A percentile compares a stretch with the other conserved stretches of the same genome.
Conservation (phyloP, 1,284 basidiomycete species). For the Sporisorium sorghi region DNA sequence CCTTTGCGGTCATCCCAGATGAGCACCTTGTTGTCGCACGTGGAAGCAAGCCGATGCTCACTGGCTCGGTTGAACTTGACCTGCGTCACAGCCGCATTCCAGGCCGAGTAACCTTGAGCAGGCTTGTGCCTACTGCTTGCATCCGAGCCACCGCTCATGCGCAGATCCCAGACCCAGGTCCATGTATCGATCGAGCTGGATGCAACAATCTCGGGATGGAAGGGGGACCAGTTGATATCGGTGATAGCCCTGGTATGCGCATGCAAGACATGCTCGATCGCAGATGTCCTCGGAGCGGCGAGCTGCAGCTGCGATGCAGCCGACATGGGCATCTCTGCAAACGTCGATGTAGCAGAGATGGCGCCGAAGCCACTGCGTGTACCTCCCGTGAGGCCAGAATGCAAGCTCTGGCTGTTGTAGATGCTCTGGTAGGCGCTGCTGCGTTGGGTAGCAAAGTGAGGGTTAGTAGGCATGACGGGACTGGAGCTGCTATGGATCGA, state of each 20-base stretch:
- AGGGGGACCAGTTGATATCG: constrained; percentile 68
- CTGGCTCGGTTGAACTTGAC: constrained; percentile 64
- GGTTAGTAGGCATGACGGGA: constrained; percentile 35
- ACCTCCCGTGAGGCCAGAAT: constrained; percentile 39
- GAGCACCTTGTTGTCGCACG: constrained; percentile 66
- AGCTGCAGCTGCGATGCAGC: constrained; percentile 20
- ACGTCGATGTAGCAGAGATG: constrained; percentile 24
- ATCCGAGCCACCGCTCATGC: constrained; percentile 46
- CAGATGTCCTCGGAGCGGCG: constrained; percentile 37
- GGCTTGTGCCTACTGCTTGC: constrained; percentile 46
- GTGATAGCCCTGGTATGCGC: constrained; percentile 67
- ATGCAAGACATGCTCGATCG: constrained; percentile 63
- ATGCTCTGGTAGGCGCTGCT: constrained; percentile 45
- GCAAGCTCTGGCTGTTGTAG: constrained; percentile 40
- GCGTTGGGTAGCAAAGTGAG: constrained; percentile 34
- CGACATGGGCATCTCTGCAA: constrained; percentile 27
- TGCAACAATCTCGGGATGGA: constrained; percentile 66
- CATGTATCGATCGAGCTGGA: constrained; percentile 67
- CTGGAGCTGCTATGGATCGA: constrained; percentile 39
- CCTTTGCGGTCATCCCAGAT: constrained; percentile 68
- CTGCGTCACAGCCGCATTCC: constrained; percentile 68
- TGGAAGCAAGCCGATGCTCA: constrained; percentile 54
- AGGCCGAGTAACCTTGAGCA: constrained; percentile 64
- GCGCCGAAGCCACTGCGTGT: constrained; percentile 39
- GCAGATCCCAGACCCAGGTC: constrained; percentile 68